Percentiles rank a stretch among this genome's conserved stretches.
Evolutionary conservation across 148 eudicot species (phyloP).

Genomic region (Fagopyrum homotropicum): DNA sequence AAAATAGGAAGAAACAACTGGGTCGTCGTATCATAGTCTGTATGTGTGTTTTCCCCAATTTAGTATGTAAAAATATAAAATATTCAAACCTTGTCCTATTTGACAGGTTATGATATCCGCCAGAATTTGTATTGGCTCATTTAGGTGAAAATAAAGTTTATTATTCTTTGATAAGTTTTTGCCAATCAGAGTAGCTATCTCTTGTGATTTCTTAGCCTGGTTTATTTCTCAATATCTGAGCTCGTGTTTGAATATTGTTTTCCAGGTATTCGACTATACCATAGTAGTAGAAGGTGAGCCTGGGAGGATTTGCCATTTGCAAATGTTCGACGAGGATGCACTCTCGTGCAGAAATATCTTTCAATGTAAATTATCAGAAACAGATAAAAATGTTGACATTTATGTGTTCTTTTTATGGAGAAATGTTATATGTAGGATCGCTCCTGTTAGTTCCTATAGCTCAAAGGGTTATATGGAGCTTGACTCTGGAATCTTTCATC

Average conservation of each 20-base stretch:
- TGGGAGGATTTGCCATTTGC: constrained; percentile 25
- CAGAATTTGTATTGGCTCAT: not conserved
- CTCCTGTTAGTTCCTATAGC: constrained; percentile 18
- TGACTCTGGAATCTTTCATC: constrained; percentile 63
- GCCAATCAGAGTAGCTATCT: not conserved
- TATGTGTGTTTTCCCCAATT: not conserved
- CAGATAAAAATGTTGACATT: constrained; percentile 27
- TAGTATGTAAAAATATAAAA: not conserved
- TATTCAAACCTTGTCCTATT: not conserved
- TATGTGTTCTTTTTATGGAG: constrained; percentile 44
- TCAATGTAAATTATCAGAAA: constrained; percentile 17
- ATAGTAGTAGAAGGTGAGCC: constrained; percentile 61
- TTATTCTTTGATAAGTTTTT: not conserved
- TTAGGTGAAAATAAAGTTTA: constrained; percentile 1
- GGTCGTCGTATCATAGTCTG: not conserved
- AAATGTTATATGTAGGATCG: constrained; percentile 24
- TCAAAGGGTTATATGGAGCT: constrained; percentile 26
- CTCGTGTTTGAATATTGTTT: not conserved
- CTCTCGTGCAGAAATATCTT: constrained; percentile 61
- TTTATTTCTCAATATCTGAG: not conserved
- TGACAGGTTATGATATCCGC: not conserved
- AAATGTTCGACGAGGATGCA: constrained; percentile 27
- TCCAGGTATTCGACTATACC: constrained; percentile 61
- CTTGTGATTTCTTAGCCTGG: not conserved
- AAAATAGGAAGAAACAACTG: not conserved